Evolutionary conservation across 768 basidiomycete species (phyloP), one percentile per base, ranked within the genome.

Genomic region (Lentinus brumalis): DNA sequence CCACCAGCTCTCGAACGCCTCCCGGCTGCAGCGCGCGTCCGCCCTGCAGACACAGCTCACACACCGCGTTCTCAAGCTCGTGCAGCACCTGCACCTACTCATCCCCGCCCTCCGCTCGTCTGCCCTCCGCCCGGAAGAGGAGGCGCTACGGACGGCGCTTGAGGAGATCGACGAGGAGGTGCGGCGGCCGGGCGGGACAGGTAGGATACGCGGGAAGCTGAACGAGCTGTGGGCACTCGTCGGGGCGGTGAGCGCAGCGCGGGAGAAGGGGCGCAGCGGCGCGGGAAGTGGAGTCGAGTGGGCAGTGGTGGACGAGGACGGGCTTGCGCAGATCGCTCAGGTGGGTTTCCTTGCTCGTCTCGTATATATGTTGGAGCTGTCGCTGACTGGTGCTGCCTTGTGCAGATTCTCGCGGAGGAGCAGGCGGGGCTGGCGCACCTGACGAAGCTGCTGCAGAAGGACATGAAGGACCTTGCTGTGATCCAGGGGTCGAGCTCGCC

Each of bases 271-370:
- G 50, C 73, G 77, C 21, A 26, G 21, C 21, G 21, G 21, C 60
- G 79, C 81, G 62, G 80, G 79, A 15, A 79, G 78, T 1, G 72
- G 70, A 30, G 79, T 81, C 8, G 89, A 87, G 66, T 93, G 91
- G 91, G 83, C 86, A 0, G 90, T 94, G n/a, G 89, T 91, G 3
- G 93, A 95, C 70, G 90, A 92, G 68, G 91, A 92, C 1, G 92
- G 92, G 1, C 74, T 95, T 57, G 78, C 84, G 50, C 86, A 91
- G 71, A 86, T 95, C 57, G 78, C 86, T 4, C 86, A 89, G 81
- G 91, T 90, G 59, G 9, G 39, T 62, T 44, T 44, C 42, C 15
- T 44, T 44, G 6, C 35, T 35, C 7, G 35, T 11, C 35, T 35
- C 35, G 6, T 7, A 7, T 35, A 1, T 35, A 7, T 11, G 11